Evolutionary conservation across 2,329 filamentous ascomycete genomes (phyloP).

Genomic region (Phialophora verrucosa): DNA sequence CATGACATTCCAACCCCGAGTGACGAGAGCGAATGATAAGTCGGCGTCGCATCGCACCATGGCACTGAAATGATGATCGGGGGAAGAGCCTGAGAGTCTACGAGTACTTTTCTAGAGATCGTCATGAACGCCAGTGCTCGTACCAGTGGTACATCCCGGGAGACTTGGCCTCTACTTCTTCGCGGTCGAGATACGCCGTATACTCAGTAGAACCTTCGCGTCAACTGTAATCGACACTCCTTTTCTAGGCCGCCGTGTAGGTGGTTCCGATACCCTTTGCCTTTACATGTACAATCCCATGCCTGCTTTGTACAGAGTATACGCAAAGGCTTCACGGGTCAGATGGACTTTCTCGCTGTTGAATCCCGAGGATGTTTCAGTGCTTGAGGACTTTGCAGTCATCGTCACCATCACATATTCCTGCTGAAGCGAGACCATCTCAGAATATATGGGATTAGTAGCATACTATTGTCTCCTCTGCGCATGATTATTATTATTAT

Average conservation of each 20-base stretch:
- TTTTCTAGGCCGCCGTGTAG: neutral
- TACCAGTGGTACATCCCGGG: neutral
- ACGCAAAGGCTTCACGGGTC: no score
- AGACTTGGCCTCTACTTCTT: neutral
- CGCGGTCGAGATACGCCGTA: neutral
- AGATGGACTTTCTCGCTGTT: neutral
- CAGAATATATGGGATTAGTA: neutral
- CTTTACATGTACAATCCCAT: neutral
- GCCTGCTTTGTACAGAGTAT: no score
- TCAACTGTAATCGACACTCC: neutral
- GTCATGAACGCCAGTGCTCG: neutral
- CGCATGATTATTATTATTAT: slow-evolving; percentile 2
- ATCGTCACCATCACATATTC: neutral
- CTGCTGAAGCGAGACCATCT: neutral
- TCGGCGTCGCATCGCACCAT: neutral
- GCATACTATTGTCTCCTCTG: neutral
- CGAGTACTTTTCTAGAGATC: neutral
- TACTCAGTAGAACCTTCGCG: neutral
- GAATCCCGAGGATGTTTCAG: slow-evolving; percentile 2
- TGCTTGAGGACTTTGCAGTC: neutral
- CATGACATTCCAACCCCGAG: slow-evolving; percentile 1
- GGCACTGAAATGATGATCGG: neutral
- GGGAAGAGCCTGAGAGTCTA: neutral
- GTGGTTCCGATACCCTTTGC: neutral
- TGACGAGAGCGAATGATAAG: slow-evolving; percentile 2